Evolutionary conservation across 495 filamentous ascomycete genomes (phyloP).

Genomic region (Chaetomidium leptoderma): DNA sequence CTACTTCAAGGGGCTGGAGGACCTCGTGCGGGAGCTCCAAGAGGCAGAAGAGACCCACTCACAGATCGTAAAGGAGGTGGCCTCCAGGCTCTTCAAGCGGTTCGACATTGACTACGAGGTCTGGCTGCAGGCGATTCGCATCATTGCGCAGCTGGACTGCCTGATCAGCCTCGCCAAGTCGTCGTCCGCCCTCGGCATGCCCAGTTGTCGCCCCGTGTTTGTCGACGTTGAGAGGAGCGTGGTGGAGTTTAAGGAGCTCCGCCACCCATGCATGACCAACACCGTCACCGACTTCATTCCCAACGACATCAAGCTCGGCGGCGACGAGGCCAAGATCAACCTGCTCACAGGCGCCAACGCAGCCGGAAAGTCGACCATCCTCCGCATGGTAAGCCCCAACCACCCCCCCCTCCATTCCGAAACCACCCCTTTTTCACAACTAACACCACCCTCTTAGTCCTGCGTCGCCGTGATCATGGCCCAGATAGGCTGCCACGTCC

Average conservation of each 20-base stretch:
- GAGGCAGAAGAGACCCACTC: slow-evolving; percentile 93
- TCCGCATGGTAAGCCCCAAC: slow-evolving; percentile 72
- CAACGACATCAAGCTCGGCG: slow-evolving; percentile 87
- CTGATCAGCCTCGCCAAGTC: slow-evolving; percentile 87
- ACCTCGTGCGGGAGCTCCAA: slow-evolving; percentile 76
- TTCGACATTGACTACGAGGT: slow-evolving; percentile 82
- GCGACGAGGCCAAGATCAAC: slow-evolving; percentile 73
- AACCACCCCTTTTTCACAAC: too few species aligned
- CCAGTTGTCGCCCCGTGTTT: slow-evolving; percentile 83
- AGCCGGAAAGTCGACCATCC: slow-evolving; percentile 95
- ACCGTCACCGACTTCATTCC: slow-evolving; percentile 94
- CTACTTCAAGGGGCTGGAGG: slow-evolving; percentile 81
- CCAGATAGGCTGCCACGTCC: slow-evolving; percentile 94
- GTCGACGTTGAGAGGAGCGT: slow-evolving; percentile 79
- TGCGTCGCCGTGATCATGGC: slow-evolving; percentile 97
- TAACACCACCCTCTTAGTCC: slow-evolving; percentile 40
- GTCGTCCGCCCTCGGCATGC: slow-evolving; percentile 74
- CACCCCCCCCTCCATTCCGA: slow-evolving; percentile 8
- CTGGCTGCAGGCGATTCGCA: slow-evolving; percentile 85
- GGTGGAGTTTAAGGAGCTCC: slow-evolving; percentile 84
- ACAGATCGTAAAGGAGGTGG: slow-evolving; percentile 85
- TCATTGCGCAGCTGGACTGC: slow-evolving; percentile 91
- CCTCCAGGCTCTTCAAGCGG: slow-evolving; percentile 73
- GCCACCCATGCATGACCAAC: slow-evolving; percentile 89
- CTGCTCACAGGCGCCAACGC: slow-evolving; percentile 96